Evolutionary conservation across 495 filamentous ascomycete species (phyloP).

Genomic region (Tuber magnatum): DNA sequence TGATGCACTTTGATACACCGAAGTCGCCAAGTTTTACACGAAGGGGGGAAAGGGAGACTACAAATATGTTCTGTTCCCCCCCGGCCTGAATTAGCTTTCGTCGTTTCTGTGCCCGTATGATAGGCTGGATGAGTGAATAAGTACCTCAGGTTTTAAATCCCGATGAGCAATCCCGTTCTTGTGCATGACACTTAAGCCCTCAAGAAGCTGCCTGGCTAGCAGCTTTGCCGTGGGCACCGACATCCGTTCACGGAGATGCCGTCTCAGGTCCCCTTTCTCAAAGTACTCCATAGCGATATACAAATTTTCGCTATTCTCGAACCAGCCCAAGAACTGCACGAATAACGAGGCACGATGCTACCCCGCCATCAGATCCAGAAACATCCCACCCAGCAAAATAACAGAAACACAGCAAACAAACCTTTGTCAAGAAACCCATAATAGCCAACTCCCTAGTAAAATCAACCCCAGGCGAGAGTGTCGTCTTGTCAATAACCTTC

Average conservation of each 20-base stretch:
- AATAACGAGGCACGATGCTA: conserved; percentile 23
- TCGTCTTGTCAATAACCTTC: conserved; percentile 9
- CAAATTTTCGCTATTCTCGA: conserved; percentile 37
- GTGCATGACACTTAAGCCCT: conserved; percentile 48
- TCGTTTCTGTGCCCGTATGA: conserved; percentile 11
- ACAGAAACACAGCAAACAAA: conserved; percentile 3
- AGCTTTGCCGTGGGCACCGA: conserved; percentile 43
- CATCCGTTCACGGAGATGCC: conserved; percentile 34
- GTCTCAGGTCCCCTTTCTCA: conserved; percentile 41
- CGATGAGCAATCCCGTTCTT: conserved; percentile 47
- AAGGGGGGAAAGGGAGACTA: conserved; percentile 30
- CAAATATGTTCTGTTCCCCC: conserved; percentile 42
- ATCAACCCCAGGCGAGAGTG: neutral
- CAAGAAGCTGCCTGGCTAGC: conserved; percentile 45
- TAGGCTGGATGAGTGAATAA: conserved; percentile 31
- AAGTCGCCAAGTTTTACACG: conserved; percentile 52
- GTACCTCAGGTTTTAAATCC: conserved; percentile 49
- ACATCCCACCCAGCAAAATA: neutral
- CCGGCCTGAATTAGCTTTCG: neutral
- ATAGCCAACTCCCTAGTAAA: conserved; percentile 7
- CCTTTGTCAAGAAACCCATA: conserved; percentile 11
- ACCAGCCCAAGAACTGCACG: conserved; percentile 45
- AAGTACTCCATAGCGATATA: conserved; percentile 48
- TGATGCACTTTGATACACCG: conserved; percentile 46
- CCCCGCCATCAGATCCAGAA: neutral